Percentiles rank a stretch among this genome's conserved stretches.
Evolutionary conservation across 129 eudicot species (phyloP).

Genomic region (Flaveria robusta): DNA sequence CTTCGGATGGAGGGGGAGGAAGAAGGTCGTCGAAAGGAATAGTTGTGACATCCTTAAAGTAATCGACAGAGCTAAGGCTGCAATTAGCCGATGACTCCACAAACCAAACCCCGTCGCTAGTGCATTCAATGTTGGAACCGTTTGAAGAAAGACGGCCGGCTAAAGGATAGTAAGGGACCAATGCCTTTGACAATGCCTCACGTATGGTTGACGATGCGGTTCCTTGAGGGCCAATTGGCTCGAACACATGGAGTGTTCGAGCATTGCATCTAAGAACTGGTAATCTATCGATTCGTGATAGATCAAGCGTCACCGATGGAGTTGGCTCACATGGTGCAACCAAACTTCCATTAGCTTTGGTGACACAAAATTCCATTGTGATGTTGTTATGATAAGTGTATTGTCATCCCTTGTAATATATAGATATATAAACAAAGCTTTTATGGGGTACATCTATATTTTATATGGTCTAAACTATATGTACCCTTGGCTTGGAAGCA

Average conservation of each 20-base stretch:
- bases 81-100: constrained; percentile 54
- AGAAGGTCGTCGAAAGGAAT: constrained; percentile 48
- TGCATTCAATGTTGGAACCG: constrained; percentile 37
- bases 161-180: constrained; percentile 69
- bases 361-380: constrained; percentile 39
- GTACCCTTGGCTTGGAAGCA: constrained; percentile 48
- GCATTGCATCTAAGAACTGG: constrained; percentile 51
- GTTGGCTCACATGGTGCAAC: constrained; percentile 45
- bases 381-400: neutral
- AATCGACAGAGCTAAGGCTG: constrained; percentile 37
- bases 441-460: constrained; percentile 9
- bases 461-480: constrained; percentile 11
- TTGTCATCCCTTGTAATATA: neutral
- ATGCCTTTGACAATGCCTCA: constrained; percentile 52
- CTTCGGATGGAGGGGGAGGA: constrained; percentile 38
- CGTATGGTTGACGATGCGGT: constrained; percentile 32
- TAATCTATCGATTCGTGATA: constrained; percentile 57
- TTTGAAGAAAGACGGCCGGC: constrained; percentile 58
- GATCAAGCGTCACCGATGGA: constrained; percentile 36
- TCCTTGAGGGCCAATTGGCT: constrained; percentile 30
- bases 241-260: constrained; percentile 54
- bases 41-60: constrained; percentile 46
- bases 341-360: constrained; percentile 38
- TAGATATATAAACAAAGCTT: neutral
- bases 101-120: constrained; percentile 60